phyloP scores from a whole-genome alignment of 2,329 filamentous ascomycete genomes.

The Fonsecaea erecta region DNA sequence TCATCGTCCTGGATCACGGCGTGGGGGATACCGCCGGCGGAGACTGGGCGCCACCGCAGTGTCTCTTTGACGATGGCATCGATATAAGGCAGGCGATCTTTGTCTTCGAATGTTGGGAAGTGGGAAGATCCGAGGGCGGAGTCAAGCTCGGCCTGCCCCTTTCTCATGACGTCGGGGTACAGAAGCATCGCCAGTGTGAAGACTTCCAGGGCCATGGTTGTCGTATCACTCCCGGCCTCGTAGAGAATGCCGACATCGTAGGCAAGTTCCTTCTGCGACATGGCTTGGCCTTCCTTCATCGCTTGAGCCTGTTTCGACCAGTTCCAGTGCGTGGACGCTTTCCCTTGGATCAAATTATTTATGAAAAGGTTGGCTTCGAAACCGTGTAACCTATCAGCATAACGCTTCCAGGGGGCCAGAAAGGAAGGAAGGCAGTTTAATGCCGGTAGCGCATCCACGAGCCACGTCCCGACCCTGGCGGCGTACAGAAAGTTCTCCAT shows the following conservation, averaged over 20 bases:
- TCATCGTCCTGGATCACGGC: constrained; percentile 55
- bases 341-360: constrained; percentile 25
- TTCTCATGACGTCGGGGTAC: constrained; percentile 33
- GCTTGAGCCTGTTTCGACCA: constrained; percentile 33
- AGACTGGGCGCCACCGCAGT: constrained; percentile 48
- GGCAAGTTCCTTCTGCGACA: constrained; percentile 50
- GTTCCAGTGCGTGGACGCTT: constrained; percentile 34
- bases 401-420: constrained; percentile 54
- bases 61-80: constrained; percentile 42
- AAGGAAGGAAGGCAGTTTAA: constrained; percentile 51
- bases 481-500: constrained; percentile 57
- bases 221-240: constrained; percentile 42
- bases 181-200: constrained; percentile 41
- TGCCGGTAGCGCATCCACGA: constrained; percentile 54
- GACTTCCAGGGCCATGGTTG: constrained; percentile 39
- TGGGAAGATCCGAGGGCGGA: constrained; percentile 43
- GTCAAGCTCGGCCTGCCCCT: constrained; percentile 44
- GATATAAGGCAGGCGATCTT: constrained; percentile 39
- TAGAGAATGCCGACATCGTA: constrained; percentile 49
- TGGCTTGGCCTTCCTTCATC: constrained; percentile 46
- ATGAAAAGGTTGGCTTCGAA: constrained; percentile 36
- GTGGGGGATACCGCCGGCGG: constrained; percentile 40
- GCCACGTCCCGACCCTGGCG: constrained; percentile 52
- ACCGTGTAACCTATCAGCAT: constrained; percentile 35
- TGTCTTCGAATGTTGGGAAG: constrained; percentile 47